Evolutionary conservation across 2,329 filamentous ascomycete genomes (phyloP).

Genomic region (Huntiella bhutanensis): DNA sequence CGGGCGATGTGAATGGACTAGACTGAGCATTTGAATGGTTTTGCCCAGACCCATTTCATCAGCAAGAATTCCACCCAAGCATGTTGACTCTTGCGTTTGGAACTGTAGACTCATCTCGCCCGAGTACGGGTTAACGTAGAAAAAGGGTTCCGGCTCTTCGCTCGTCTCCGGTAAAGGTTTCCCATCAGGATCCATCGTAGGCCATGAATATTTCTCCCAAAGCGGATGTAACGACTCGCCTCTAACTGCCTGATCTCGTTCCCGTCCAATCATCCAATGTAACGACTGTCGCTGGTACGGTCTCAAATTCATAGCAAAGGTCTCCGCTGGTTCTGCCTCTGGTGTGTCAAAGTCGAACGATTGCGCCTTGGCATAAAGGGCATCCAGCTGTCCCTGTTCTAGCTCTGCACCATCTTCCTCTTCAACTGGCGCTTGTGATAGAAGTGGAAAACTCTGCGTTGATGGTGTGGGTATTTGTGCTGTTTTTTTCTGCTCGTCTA

Average conservation of each 20-base stretch:
- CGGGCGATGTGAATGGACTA: conserved; percentile 62
- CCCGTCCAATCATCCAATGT: conserved; percentile 91
- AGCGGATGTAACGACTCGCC: conserved; percentile 84
- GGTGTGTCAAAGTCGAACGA: conserved; percentile 91
- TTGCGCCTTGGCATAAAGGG: conserved; percentile 86
- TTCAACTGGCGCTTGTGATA: conserved; percentile 29
- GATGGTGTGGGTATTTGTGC: background rate
- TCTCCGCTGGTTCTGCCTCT: conserved; percentile 62
- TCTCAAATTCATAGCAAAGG: conserved; percentile 65
- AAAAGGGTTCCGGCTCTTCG: conserved; percentile 29
- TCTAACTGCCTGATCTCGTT: conserved; percentile 52
- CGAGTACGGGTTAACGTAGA: conserved; percentile 95
- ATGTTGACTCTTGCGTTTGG: conserved; percentile 84
- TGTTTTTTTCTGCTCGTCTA: conserved; percentile 48
- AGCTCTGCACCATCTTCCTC: conserved; percentile 75
- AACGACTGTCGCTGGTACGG: conserved; percentile 92
- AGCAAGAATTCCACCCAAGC: conserved; percentile 77
- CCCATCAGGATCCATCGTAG: conserved; percentile 70
- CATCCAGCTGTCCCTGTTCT: conserved; percentile 87
- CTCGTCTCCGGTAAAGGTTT: conserved; percentile 46
- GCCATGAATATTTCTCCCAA: conserved; percentile 94
- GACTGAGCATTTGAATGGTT: conserved; percentile 93
- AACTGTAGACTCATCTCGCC: conserved; percentile 85
- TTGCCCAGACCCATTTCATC: conserved; percentile 98
- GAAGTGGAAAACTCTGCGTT: background rate